These are phyloP conservation scores for Penicillium paxilli DNA, from an alignment of 495 filamentous ascomycete genomes.

Conservation along the genomic window DNA sequence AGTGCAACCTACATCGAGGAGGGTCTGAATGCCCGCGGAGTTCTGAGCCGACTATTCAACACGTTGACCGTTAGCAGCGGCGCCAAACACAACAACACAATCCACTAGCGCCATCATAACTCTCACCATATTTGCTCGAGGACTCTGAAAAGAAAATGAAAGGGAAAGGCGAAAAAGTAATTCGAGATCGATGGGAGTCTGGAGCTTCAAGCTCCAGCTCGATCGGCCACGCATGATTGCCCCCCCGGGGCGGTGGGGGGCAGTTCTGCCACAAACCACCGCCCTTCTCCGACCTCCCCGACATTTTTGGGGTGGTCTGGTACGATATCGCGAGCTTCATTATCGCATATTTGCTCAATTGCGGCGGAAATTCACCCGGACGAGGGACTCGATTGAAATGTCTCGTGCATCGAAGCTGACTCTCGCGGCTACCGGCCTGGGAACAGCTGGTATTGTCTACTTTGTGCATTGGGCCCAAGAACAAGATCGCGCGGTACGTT, in stretches of 20 bases:
- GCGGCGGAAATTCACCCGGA: background rate
- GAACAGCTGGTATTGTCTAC: slow-evolving; percentile 72
- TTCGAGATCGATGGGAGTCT: slow-evolving; percentile 26
- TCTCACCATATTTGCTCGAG: slow-evolving; percentile 41
- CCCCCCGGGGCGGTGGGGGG: slow-evolving; percentile 36
- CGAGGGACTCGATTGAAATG: slow-evolving; percentile 52
- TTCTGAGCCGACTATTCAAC: slow-evolving; percentile 86
- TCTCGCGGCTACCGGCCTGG: slow-evolving; percentile 71
- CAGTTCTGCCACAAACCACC: slow-evolving; percentile 34
- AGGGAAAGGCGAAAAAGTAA: slow-evolving; percentile 10
- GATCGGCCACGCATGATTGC: slow-evolving; percentile 36
- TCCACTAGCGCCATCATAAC: background rate
- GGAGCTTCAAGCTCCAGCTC: slow-evolving; percentile 34
- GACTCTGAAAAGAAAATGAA: slow-evolving; percentile 11
- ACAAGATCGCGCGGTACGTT: slow-evolving; percentile 74
- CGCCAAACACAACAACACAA: background rate
- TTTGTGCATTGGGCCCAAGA: slow-evolving; percentile 90
- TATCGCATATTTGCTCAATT: background rate
- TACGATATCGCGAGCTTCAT: background rate
- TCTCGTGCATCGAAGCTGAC: slow-evolving; percentile 87
- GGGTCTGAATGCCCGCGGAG: slow-evolving; percentile 94
- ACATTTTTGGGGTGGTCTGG: slow-evolving; percentile 8
- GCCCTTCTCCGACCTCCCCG: slow-evolving; percentile 33
- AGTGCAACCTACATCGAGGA: slow-evolving; percentile 82
- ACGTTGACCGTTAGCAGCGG: slow-evolving; percentile 27